These are phyloP conservation scores for Nemania abortiva DNA, from an alignment of 2,329 filamentous ascomycete genomes.

Conservation along the genomic window DNA sequence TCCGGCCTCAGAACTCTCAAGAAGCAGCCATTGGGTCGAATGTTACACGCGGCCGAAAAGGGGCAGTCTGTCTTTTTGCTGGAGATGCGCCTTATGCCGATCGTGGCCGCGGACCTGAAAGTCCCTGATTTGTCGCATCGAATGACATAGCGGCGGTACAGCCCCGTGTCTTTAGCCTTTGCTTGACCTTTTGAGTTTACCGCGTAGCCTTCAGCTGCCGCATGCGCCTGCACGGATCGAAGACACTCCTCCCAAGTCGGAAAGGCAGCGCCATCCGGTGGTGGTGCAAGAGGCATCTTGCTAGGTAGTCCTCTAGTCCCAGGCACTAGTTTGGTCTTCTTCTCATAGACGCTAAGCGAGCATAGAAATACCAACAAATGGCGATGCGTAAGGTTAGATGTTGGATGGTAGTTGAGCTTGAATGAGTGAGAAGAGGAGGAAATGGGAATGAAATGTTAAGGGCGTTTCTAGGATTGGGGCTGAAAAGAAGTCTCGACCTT, in stretches of 20 bases:
- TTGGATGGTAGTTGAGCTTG: neutral
- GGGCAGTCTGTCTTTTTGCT: slow-evolving; percentile 49
- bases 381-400: neutral
- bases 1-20: slow-evolving; percentile 43
- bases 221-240: slow-evolving; percentile 43
- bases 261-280: slow-evolving; percentile 43
- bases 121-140: slow-evolving; percentile 47
- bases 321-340: neutral
- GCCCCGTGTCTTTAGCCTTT: slow-evolving; percentile 45
- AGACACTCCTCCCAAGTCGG: slow-evolving; percentile 45
- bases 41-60: slow-evolving; percentile 44
- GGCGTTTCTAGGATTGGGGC: slow-evolving; percentile 37
- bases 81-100: slow-evolving; percentile 43
- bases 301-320: neutral
- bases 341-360: neutral
- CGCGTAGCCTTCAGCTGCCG: slow-evolving; percentile 46
- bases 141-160: slow-evolving; percentile 46
- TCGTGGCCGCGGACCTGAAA: slow-evolving; percentile 45
- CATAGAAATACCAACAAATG: no score
- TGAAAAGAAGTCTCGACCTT: slow-evolving; percentile 19
- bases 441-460: slow-evolving; percentile 33
- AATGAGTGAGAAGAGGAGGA: slow-evolving; percentile 8
- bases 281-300: slow-evolving; percentile 45
- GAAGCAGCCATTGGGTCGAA: slow-evolving; percentile 45
- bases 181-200: slow-evolving; percentile 45